Conservation (phyloP, 2,329 filamentous ascomycete species). For the Calonectria pseudoreteaudii region DNA sequence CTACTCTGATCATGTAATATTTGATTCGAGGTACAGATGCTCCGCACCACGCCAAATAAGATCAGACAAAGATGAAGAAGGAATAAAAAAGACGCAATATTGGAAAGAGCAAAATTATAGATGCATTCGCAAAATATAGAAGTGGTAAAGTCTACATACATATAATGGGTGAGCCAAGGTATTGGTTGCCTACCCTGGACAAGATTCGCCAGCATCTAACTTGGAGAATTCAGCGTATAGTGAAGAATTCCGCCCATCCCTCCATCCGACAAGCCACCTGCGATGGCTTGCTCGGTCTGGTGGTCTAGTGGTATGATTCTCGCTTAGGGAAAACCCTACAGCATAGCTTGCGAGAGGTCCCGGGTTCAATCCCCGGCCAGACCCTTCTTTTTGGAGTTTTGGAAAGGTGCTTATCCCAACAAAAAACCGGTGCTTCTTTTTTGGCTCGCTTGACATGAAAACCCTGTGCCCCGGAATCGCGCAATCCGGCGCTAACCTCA, state of each 20-base stretch:
- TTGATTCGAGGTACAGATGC: not conserved
- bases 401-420: not conserved
- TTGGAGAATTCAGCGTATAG: not conserved
- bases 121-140: not conserved
- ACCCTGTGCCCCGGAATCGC: not conserved
- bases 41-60: not conserved
- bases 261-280: conserved; percentile 24
- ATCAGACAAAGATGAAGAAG: not conserved
- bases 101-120: not conserved
- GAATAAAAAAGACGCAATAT: not conserved
- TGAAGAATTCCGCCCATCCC: rapidly evolving
- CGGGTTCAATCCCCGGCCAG: conserved; percentile 57
- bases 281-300: conserved; percentile 36
- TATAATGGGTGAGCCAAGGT: no score
- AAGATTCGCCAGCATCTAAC: rapidly evolving
- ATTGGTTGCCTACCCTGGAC: not conserved
- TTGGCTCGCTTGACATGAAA: not conserved
- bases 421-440: not conserved
- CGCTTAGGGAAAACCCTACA: conserved; percentile 45
- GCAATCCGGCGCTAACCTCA: not conserved
- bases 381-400: conserved; percentile 44
- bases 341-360: conserved; percentile 49
- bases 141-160: not conserved
- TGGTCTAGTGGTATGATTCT: conserved; percentile 49
- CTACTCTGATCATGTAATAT: not conserved